Evolutionary conservation across 2,329 filamentous ascomycete genomes (phyloP).

Genomic region (Thermomyces lanuginosus): DNA sequence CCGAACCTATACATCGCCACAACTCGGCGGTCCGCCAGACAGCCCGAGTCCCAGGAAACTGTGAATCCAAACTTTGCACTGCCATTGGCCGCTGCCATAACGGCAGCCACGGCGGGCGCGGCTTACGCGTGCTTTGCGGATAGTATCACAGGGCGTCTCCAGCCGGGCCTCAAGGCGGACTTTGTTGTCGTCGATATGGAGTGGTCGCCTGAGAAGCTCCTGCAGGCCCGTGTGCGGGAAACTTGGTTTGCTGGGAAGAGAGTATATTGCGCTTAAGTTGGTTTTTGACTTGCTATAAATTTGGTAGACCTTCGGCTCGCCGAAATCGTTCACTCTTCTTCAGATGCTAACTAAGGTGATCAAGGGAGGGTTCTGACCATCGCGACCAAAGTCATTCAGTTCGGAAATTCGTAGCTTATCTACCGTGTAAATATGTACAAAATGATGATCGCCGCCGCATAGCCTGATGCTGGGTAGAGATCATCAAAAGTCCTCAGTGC

Average conservation of each 20-base stretch:
- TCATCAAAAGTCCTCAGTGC: no score
- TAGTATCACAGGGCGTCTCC: slow-evolving; percentile 25
- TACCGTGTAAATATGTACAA: no score
- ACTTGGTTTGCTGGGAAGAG: slow-evolving; percentile 31
- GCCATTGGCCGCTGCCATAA: slow-evolving; percentile 26
- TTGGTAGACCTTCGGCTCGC: neutral
- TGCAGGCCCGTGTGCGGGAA: slow-evolving; percentile 25
- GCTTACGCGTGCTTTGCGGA: slow-evolving; percentile 33
- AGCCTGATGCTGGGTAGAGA: no score
- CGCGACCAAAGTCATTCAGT: no score
- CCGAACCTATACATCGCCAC: slow-evolving; percentile 35
- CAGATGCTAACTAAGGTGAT: no score
- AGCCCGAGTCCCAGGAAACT: slow-evolving; percentile 21
- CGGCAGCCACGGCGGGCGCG: slow-evolving; percentile 29
- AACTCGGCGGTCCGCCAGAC: slow-evolving; percentile 29
- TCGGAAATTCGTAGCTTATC: no score
- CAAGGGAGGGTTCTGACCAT: no score
- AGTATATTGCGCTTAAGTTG: slow-evolving; percentile 12
- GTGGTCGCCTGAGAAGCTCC: slow-evolving; percentile 25
- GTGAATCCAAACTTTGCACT: slow-evolving; percentile 31
- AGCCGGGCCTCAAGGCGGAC: slow-evolving; percentile 26
- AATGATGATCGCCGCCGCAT: no score
- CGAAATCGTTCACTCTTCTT: no score
- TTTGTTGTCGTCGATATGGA: slow-evolving; percentile 31
- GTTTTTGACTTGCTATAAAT: neutral